Percentiles rank a stretch among this genome's conserved stretches.
Evolutionary conservation across 2,329 filamentous ascomycete genomes (phyloP).

Genomic region (Penicillium fuscoglaucum): DNA sequence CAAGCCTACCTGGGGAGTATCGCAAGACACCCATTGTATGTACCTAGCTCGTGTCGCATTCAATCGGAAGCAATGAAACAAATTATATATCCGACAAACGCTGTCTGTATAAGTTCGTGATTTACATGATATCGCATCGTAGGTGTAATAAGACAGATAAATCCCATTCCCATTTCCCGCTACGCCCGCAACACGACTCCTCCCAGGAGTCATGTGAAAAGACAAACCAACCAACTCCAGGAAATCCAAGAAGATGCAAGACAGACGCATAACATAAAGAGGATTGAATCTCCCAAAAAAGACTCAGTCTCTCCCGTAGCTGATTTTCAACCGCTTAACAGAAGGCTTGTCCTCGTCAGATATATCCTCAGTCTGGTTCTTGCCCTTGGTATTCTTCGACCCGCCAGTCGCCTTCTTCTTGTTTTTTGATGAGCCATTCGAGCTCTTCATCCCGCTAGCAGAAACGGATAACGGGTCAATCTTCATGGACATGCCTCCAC

Average conservation of each 20-base stretch:
- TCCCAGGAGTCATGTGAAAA: conserved; percentile 4
- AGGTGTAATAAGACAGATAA: neutral
- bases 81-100: neutral
- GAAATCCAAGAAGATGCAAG: conserved; percentile 6
- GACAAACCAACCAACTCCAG: conserved; percentile 12
- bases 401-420: conserved; percentile 43
- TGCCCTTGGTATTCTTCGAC: conserved; percentile 31
- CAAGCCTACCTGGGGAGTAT: neutral
- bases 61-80: neutral
- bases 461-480: conserved; percentile 19
- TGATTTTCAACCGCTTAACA: conserved; percentile 48
- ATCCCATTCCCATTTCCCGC: conserved; percentile 5
- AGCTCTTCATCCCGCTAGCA: conserved; percentile 20
- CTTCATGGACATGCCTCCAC: conserved; percentile 29
- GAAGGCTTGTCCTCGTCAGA: conserved; percentile 43
- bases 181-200: conserved; percentile 6
- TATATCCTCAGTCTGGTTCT: conserved; percentile 34
- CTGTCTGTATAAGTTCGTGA: conserved; percentile 11
- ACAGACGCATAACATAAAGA: neutral
- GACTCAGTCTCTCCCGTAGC: conserved; percentile 44
- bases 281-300: neutral
- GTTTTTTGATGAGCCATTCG: conserved; percentile 38
- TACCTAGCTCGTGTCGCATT: neutral
- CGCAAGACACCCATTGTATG: neutral
- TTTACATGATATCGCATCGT: conserved; percentile 15